Base-by-base conservation (phyloP, 257 asterid species). In the Solanum clarkiae region DNA sequence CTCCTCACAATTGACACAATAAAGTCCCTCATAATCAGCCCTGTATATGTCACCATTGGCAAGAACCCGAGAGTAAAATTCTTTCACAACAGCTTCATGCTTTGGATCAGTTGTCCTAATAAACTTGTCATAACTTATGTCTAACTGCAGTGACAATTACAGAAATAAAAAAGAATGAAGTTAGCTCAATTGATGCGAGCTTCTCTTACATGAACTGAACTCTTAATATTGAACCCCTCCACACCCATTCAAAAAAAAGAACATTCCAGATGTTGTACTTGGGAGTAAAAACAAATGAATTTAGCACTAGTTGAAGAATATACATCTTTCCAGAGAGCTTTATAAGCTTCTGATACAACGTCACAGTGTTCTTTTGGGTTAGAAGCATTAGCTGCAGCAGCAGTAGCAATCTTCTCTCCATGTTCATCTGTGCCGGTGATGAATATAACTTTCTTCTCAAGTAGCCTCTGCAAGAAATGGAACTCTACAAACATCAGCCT, bases 381-480 rank as follows among this genome's bases (percentile, higher is more conserved):
- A 49, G 93, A 91, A 86, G 94, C 98, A 86, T 84, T 91, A 53
- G 91, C 96, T 87, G 92, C 94, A 26, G 98, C 97, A 36, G 99
- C 97, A 83, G 82, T 90, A 72, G 99, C 97, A 88, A 96, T 96
- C 93, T 96, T 96, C 66, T 96, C 99, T 3, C 99, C 99, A 47
- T 95, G 99, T 90, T 96, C 99, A 66, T 96, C 99, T 8, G 99
- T 96, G 85, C 99, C 99, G 20, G 99, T 95, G 83, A 95, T 86
- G 72, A 95, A 96, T 84, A 94, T 88, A 86, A 96, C 98, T 89
- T 92, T 93, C 90, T 91, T 96, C 66, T 92, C 97, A 1, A 87
- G 85, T 89, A 96, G 98, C 91, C 99, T 94, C 99, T 96, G 89
- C 84, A 82, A 81, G 80, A 74, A 57, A 87, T 62, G 81, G 45